Percentiles rank a stretch among this genome's conserved stretches.
Conservation (phyloP, 768 basidiomycete species). For the Pisolithus albus region DNA sequence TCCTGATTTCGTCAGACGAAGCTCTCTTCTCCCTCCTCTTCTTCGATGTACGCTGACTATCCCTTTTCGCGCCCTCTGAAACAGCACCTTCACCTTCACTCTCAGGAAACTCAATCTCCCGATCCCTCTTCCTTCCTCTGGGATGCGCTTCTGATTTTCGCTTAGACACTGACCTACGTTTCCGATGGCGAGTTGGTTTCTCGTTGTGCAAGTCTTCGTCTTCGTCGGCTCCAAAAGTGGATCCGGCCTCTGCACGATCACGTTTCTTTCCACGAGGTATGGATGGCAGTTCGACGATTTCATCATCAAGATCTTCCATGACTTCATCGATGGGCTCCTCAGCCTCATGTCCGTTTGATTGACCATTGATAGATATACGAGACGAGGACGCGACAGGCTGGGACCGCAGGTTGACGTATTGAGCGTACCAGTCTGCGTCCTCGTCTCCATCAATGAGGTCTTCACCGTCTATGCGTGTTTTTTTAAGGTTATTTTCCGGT, state of each 20-base stretch:
- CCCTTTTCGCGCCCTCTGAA: conserved; percentile 9
- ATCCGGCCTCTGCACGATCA: conserved; percentile 66
- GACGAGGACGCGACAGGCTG: conserved; percentile 46
- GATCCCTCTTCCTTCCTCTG: conserved; percentile 64
- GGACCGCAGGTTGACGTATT: conserved; percentile 10
- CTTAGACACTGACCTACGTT: conserved; percentile 50
- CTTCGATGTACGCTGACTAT: conserved; percentile 21
- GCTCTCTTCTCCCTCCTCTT: conserved; percentile 52
- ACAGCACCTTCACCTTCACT: conserved; percentile 17
- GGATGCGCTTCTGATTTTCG: conserved; percentile 41
- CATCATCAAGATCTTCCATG: conserved; percentile 37
- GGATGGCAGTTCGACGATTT: conserved; percentile 32
- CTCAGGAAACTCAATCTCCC: conserved; percentile 44
- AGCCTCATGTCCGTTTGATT: conserved; percentile 35
- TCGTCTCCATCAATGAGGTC: conserved; percentile 44
- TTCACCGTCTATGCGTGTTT: conserved; percentile 45
- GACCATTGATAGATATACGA: conserved; percentile 30
- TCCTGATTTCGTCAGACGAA: conserved; percentile 31
- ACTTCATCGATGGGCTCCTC: conserved; percentile 30
- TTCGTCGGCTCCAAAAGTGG: conserved; percentile 58
- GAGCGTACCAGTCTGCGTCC: conserved; percentile 38
- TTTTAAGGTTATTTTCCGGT: conserved; percentile 37
- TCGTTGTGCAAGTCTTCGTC: conserved; percentile 35
- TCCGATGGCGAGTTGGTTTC: conserved; percentile 42
- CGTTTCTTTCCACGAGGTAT: conserved; percentile 59